Conservation (phyloP, 1,284 basidiomycete species). For the Cryptococcus maquisensis region DNA sequence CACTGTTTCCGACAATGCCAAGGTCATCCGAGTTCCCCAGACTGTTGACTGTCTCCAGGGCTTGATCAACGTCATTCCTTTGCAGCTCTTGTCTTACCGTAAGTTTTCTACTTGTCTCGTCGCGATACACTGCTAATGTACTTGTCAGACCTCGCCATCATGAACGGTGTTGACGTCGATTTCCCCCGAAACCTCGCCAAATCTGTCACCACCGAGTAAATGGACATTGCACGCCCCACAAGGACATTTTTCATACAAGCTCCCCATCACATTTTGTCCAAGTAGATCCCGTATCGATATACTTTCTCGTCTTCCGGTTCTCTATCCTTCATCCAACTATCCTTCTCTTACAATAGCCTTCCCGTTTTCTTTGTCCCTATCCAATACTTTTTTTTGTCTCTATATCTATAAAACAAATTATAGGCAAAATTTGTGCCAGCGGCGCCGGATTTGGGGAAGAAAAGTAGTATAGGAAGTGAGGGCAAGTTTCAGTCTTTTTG, state of each 20-base stretch:
- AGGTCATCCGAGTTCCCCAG: slow-evolving; percentile 87
- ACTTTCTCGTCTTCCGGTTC: not conserved
- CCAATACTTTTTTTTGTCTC: too few species aligned
- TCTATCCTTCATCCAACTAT: not conserved
- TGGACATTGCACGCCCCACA: not conserved
- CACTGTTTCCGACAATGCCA: slow-evolving; percentile 64
- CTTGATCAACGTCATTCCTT: slow-evolving; percentile 90
- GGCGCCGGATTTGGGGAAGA: too few species aligned
- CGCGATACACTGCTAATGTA: not conserved
- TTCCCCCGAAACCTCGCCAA: slow-evolving; percentile 90
- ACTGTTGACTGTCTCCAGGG: slow-evolving; percentile 96
- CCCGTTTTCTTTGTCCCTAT: too few species aligned
- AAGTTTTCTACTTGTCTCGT: slow-evolving; percentile 7
- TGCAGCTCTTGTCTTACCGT: slow-evolving; percentile 91
- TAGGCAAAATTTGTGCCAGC: too few species aligned
- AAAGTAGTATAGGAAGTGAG: too few species aligned
- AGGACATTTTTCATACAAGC: not conserved
- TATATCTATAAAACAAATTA: too few species aligned
- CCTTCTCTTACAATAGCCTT: not conserved
- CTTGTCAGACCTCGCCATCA: slow-evolving; percentile 70
- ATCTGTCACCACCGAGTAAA: slow-evolving; percentile 43
- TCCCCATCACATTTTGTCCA: not conserved
- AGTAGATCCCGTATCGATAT: not conserved
- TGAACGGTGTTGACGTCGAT: slow-evolving; percentile 95
- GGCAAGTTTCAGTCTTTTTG: too few species aligned